A percentile compares a stretch with the other conserved stretches of the same genome.
Conservation (phyloP, 2,329 filamentous ascomycete genomes). For the Exophiala aquamarina region DNA sequence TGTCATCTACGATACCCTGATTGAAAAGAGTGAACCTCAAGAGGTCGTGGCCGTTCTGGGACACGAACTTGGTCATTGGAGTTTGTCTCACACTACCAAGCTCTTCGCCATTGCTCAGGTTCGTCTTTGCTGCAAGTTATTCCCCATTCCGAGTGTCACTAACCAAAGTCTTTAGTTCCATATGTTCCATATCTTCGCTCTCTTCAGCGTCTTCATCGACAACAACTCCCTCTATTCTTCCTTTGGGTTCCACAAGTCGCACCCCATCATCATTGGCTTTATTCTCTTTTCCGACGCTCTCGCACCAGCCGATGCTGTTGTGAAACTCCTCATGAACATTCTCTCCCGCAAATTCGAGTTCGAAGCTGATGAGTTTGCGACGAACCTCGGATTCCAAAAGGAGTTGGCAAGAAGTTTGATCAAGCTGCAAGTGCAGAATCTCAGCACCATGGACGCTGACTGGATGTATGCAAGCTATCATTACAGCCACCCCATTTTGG, state of each 20-base stretch:
- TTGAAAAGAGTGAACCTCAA: conserved; percentile 88
- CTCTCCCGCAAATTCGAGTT: conserved; percentile 94
- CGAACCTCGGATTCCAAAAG: conserved; percentile 75
- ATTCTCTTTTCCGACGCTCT: conserved; percentile 97
- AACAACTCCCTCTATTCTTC: conserved; percentile 86
- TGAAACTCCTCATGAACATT: conserved; percentile 95
- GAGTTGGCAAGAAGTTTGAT: conserved; percentile 86
- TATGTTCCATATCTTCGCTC: conserved; percentile 92
- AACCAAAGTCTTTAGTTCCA: conserved; percentile 62
- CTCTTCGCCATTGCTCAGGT: conserved; percentile 84
- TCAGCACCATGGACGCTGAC: conserved; percentile 98
- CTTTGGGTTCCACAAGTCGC: conserved; percentile 81
- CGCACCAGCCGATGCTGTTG: conserved; percentile 86
- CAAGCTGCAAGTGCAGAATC: conserved; percentile 96
- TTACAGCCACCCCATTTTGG: conserved; percentile 94
- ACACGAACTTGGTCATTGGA: conserved; percentile 97
- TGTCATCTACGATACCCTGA: conserved; percentile 96
- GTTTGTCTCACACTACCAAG: conserved; percentile 88
- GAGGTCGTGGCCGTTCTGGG: conserved; percentile 94
- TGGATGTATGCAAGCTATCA: conserved; percentile 99
- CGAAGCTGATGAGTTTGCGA: conserved; percentile 87
- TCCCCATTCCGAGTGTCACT: conserved; percentile 2
- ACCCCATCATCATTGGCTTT: conserved; percentile 95
- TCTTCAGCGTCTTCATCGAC: conserved; percentile 97
- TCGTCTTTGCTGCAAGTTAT: conserved; percentile 32